Evolutionary conservation across 331 rosid species (phyloP).

Genomic region (Dryas integrifolia): DNA sequence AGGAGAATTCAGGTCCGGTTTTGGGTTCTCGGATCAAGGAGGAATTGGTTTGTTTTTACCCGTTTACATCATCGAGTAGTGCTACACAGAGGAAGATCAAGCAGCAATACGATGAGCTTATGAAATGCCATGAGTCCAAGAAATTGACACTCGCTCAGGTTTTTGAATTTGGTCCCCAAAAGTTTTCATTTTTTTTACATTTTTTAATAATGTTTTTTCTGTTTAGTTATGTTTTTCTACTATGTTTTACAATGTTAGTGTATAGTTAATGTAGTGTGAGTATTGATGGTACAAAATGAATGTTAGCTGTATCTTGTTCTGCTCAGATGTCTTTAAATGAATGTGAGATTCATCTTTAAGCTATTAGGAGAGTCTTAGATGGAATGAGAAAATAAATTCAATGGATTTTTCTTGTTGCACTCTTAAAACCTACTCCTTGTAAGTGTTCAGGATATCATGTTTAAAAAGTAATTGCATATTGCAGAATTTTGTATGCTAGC

Average conservation of each 20-base stretch:
- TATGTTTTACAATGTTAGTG: neutral
- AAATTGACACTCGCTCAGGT: slow-evolving; percentile 79
- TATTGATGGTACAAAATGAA: neutral
- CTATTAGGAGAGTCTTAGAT: neutral
- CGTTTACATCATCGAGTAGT: slow-evolving; percentile 73
- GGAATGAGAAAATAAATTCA: neutral
- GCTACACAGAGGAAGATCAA: slow-evolving; percentile 83
- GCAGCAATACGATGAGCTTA: slow-evolving; percentile 72
- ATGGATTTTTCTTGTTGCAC: slow-evolving; percentile 1
- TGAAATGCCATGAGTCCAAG: slow-evolving; percentile 57
- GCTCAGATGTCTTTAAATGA: neutral
- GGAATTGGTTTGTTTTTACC: slow-evolving; percentile 55
- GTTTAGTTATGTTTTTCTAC: neutral
- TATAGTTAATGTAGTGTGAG: neutral
- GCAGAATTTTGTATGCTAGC: neutral
- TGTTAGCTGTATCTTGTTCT: neutral
- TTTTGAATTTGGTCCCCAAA: neutral
- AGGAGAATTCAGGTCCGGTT: slow-evolving; percentile 31
- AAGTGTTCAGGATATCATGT: too few species aligned
- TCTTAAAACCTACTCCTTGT: neutral
- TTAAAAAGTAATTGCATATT: too few species aligned
- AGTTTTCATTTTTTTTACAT: neutral
- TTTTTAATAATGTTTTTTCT: neutral
- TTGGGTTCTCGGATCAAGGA: slow-evolving; percentile 33
- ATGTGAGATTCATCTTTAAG: neutral